These are phyloP conservation scores for Pichia sp. DNA, from an alignment of 1,139 yeast species.

Conservation along the genomic window DNA sequence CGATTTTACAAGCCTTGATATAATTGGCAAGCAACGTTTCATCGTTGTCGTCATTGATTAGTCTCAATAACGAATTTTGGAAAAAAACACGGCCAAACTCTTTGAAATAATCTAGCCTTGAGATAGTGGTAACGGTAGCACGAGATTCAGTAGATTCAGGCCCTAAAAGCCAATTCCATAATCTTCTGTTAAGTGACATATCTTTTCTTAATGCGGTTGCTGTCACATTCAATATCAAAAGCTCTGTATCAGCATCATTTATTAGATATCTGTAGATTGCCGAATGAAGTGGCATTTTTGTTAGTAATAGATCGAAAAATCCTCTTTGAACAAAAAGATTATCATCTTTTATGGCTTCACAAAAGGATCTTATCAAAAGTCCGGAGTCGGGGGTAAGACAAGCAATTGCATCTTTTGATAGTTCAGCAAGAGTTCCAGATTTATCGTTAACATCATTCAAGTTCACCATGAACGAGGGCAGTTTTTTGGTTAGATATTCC, in stretches of 20 bases:
- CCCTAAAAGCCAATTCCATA: slow-evolving; percentile 90
- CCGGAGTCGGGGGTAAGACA: slow-evolving; percentile 74
- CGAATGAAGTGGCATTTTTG: slow-evolving; percentile 58
- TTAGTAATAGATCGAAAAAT: slow-evolving; percentile 69
- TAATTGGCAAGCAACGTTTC: slow-evolving; percentile 26
- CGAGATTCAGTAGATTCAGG: slow-evolving; percentile 35
- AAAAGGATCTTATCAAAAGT: slow-evolving; percentile 62
- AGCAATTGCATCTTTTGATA: slow-evolving; percentile 45
- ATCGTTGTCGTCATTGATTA: slow-evolving; percentile 29
- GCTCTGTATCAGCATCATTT: slow-evolving; percentile 44
- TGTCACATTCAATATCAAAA: slow-evolving; percentile 56
- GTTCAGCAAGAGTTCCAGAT: slow-evolving; percentile 1
- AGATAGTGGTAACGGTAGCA: background rate
- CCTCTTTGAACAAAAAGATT: slow-evolving; percentile 80
- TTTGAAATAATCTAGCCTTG: slow-evolving; percentile 49
- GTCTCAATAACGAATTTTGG: slow-evolving; percentile 41
- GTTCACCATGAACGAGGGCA: slow-evolving; percentile 44
- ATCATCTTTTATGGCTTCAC: slow-evolving; percentile 53
- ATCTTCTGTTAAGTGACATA: slow-evolving; percentile 86
- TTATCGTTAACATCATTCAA: slow-evolving; percentile 7
- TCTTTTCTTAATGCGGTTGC: slow-evolving; percentile 69
- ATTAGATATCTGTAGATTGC: slow-evolving; percentile 43
- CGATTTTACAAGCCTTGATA: slow-evolving; percentile 50
- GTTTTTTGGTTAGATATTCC: slow-evolving; percentile 58
- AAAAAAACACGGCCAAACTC: slow-evolving; percentile 45